These are phyloP conservation scores for Colletotrichum tofieldiae DNA, from an alignment of 2,329 filamentous ascomycete genomes.

Conservation along the genomic window DNA sequence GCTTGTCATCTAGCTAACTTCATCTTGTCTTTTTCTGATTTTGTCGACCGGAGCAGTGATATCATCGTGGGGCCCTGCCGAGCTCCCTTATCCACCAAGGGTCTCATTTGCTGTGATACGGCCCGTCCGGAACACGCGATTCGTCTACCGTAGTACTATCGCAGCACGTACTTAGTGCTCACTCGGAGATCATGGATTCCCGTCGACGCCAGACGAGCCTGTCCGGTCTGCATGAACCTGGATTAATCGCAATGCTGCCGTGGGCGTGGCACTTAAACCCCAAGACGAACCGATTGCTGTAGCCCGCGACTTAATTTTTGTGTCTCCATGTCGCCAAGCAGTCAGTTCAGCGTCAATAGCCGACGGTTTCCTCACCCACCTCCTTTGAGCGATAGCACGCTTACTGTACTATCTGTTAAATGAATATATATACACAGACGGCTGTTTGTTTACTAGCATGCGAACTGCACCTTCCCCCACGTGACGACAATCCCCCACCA, in stretches of 20 bases:
- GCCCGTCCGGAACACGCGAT: constrained; percentile 15
- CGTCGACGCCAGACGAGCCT: background rate
- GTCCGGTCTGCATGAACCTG: background rate
- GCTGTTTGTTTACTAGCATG: constrained; percentile 4
- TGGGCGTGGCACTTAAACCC: constrained; percentile 14
- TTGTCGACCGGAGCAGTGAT: constrained; percentile 18
- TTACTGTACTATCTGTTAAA: background rate
- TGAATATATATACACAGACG: background rate
- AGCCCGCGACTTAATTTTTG: constrained; percentile 8
- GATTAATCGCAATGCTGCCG: background rate
- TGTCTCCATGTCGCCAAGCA: background rate
- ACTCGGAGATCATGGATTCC: background rate
- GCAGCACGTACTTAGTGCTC: background rate
- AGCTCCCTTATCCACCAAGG: background rate
- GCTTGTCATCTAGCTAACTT: constrained; percentile 20
- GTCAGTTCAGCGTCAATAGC: constrained; percentile 8
- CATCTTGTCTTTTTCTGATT: constrained; percentile 9
- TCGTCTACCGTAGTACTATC: background rate
- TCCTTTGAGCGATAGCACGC: background rate
- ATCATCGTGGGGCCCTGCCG: constrained; percentile 26
- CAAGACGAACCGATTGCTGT: constrained; percentile 17
- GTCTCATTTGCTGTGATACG: constrained; percentile 27
- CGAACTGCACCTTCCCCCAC: constrained; percentile 17
- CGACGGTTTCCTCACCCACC: background rate
- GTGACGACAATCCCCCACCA: constrained; percentile 41